These are phyloP conservation scores for Metarhizium robertsii DNA, from an alignment of 2,329 filamentous ascomycete genomes.

Conservation along the genomic window DNA sequence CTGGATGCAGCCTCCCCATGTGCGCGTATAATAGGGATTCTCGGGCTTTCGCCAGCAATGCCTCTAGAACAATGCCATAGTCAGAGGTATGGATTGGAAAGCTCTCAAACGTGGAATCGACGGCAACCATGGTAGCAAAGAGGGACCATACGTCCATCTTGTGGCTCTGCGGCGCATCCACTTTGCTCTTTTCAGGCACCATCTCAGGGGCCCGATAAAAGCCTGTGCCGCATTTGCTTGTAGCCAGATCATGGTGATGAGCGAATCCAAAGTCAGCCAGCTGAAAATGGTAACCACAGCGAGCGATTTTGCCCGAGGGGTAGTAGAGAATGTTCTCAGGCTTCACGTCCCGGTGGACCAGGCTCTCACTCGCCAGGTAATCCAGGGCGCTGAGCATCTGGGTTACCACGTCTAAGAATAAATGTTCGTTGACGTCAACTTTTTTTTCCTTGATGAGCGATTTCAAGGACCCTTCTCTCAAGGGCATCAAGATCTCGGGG, in stretches of 20 bases:
- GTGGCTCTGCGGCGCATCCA: not conserved
- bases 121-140: not conserved
- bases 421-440: not conserved
- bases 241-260: too few relatives aligned
- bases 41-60: not conserved
- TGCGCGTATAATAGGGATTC: not conserved
- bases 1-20: not conserved
- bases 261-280: not conserved
- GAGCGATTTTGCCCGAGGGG: not conserved
- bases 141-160: constrained; percentile 4
- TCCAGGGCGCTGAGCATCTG: constrained; percentile 2
- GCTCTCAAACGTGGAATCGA: not conserved
- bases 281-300: not conserved
- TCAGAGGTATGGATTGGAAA: not conserved
- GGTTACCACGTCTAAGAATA: not conserved
- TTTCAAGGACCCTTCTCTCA: not conserved
- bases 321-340: constrained; percentile 2
- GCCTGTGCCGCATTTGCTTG: not conserved
- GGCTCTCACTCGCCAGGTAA: not conserved
- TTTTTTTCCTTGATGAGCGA: not conserved
- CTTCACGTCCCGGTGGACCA: constrained; percentile 2
- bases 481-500: constrained; percentile 1
- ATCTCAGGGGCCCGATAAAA: not conserved
- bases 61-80: not conserved
- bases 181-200: not conserved